Evolutionary conservation across 129 eudicot genomes (phyloP).

Genomic region (Escallonia rubra): DNA sequence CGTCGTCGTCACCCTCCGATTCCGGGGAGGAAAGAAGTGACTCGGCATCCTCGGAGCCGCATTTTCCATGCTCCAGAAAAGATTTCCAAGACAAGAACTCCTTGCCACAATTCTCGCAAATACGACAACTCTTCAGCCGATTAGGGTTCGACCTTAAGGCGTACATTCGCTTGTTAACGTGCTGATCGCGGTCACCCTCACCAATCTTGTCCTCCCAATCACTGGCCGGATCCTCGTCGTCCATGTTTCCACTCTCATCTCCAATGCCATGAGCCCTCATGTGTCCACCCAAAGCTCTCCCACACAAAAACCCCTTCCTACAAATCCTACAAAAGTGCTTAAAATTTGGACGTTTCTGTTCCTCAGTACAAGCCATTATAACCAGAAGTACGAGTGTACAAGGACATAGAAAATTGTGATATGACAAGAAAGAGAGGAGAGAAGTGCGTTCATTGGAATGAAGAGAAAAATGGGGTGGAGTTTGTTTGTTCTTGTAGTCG

Average conservation of each 20-base stretch:
- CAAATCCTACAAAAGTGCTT: slow-evolving; percentile 83
- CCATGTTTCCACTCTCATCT: slow-evolving; percentile 54
- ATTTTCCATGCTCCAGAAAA: slow-evolving; percentile 82
- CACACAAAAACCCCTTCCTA: slow-evolving; percentile 94
- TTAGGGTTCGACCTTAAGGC: slow-evolving; percentile 86
- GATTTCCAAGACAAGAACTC: slow-evolving; percentile 91
- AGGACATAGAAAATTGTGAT: neutral
- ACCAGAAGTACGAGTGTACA: neutral
- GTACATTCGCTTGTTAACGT: slow-evolving; percentile 62
- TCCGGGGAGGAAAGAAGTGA: slow-evolving; percentile 55
- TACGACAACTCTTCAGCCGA: slow-evolving; percentile 50
- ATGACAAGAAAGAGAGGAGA: slow-evolving; percentile 6
- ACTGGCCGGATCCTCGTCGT: slow-evolving; percentile 63
- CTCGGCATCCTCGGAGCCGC: slow-evolving; percentile 71
- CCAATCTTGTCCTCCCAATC: slow-evolving; percentile 68
- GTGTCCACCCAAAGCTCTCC: slow-evolving; percentile 92
- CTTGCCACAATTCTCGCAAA: slow-evolving; percentile 80
- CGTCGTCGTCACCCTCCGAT: slow-evolving; percentile 47
- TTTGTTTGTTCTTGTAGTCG: slow-evolving; percentile 57
- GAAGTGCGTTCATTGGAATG: neutral
- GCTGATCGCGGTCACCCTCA: slow-evolving; percentile 5
- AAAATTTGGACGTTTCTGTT: slow-evolving; percentile 44
- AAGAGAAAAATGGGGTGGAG: slow-evolving; percentile 26
- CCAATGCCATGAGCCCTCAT: slow-evolving; percentile 93
- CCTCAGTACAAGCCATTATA: slow-evolving; percentile 51